phyloP scores from a whole-genome alignment of 305 asterid genomes.

The Andrographis paniculata region DNA sequence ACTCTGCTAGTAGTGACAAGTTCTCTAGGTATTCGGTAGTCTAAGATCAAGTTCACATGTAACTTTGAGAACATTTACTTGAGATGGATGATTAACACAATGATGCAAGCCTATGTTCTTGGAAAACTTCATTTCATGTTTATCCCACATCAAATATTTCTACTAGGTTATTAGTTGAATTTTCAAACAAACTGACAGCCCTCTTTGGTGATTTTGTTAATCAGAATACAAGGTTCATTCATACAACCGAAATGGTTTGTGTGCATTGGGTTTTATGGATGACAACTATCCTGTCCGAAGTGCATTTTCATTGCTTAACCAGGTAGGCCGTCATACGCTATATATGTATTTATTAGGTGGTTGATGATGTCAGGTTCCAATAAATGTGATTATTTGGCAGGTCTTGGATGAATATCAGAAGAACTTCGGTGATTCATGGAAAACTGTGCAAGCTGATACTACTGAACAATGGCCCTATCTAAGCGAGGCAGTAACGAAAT shows the following conservation, averaged over 20 bases:
- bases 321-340: conserved; percentile 32
- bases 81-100: conserved; percentile 3
- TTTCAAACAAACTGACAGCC: conserved; percentile 7
- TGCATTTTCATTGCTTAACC: conserved; percentile 81
- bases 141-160: neutral
- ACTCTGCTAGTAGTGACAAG: neutral
- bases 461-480: conserved; percentile 71
- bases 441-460: conserved; percentile 49
- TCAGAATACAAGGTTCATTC: conserved; percentile 87
- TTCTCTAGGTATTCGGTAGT: neutral
- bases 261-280: conserved; percentile 87
- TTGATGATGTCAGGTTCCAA: conserved; percentile 2
- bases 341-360: conserved; percentile 1
- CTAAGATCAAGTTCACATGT: neutral
- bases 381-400: conserved; percentile 28
- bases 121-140: neutral
- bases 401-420: conserved; percentile 81
- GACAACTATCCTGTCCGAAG: conserved; percentile 90
- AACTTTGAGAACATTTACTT: neutral
- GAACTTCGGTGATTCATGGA: conserved; percentile 85
- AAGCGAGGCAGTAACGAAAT: conserved; percentile 56
- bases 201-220: conserved; percentile 9
- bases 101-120: neutral
- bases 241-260: conserved; percentile 66
- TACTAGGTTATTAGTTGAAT: conserved; percentile 1